These are phyloP conservation scores for Pouteria campechiana DNA, from an alignment of 179 eudicot species.

Conservation along the genomic window DNA sequence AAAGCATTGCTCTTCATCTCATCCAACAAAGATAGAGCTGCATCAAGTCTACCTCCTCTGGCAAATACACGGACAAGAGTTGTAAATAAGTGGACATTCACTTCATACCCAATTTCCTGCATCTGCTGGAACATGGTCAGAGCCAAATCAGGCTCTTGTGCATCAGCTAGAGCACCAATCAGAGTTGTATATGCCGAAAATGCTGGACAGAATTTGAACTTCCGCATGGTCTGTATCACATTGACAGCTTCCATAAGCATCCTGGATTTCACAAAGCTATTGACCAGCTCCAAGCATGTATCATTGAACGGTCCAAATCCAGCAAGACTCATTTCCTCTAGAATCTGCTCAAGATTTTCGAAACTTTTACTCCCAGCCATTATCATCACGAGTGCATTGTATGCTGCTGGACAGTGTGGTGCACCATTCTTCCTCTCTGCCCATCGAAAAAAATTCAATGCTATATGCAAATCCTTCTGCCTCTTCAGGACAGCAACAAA, in stretches of 20 bases:
- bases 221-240: constrained; percentile 63
- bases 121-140: constrained; percentile 70
- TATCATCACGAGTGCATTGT: constrained; percentile 62
- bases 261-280: constrained; percentile 39
- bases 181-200: constrained; percentile 89
- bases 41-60: constrained; percentile 64
- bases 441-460: constrained; percentile 77
- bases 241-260: constrained; percentile 44
- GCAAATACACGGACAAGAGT: constrained; percentile 77
- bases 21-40: constrained; percentile 75
- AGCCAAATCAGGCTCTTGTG: constrained; percentile 57
- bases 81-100: constrained; percentile 73
- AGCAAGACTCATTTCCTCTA: constrained; percentile 88
- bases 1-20: constrained; percentile 77
- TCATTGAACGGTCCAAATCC: constrained; percentile 69
- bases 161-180: constrained; percentile 59
- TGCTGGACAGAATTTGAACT: constrained; percentile 83
- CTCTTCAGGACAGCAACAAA: constrained; percentile 59
- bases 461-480: constrained; percentile 47
- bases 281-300: constrained; percentile 58
- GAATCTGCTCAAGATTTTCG: constrained; percentile 40
- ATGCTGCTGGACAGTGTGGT: constrained; percentile 69
- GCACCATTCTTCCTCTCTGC: constrained; percentile 42
- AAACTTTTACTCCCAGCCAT: constrained; percentile 55
- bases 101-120: constrained; percentile 93